These are phyloP conservation scores for Alternaria sp. DNA, from an alignment of 2,329 filamentous ascomycete species.

Conservation along the genomic window DNA sequence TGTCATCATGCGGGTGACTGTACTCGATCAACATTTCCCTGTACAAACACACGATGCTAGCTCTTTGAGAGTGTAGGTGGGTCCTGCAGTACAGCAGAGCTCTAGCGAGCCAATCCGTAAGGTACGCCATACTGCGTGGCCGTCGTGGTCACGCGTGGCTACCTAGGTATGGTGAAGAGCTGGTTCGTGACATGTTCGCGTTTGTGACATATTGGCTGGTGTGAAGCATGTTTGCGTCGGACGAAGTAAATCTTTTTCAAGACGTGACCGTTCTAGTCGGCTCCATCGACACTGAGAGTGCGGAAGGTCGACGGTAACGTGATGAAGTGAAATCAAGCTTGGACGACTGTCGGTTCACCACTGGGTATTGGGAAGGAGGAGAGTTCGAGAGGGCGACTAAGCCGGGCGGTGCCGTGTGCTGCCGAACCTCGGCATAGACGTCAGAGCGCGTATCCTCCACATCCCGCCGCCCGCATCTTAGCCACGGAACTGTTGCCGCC, in stretches of 20 bases:
- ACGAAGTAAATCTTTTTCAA: not conserved
- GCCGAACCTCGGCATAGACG: conserved; percentile 36
- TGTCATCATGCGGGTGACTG: conserved; percentile 28
- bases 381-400: conserved; percentile 13
- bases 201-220: not conserved
- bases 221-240: conserved; percentile 8
- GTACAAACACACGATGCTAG: not conserved
- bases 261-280: not conserved
- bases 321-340: not conserved
- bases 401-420: conserved; percentile 31
- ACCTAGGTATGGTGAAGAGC: not conserved
- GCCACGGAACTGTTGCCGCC: conserved; percentile 29
- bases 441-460: conserved; percentile 24
- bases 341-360: not conserved
- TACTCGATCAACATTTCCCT: conserved; percentile 5
- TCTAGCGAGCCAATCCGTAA: not conserved
- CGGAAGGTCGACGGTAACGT: not conserved
- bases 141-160: not conserved
- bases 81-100: not conserved
- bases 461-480: conserved; percentile 33
- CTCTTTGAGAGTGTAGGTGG: not conserved
- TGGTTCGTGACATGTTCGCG: not conserved
- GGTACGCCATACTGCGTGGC: not conserved
- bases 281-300: not conserved
- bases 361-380: not conserved